These are phyloP conservation scores for Ramaria sp. DNA, from an alignment of 768 basidiomycete species.

Conservation along the genomic window DNA sequence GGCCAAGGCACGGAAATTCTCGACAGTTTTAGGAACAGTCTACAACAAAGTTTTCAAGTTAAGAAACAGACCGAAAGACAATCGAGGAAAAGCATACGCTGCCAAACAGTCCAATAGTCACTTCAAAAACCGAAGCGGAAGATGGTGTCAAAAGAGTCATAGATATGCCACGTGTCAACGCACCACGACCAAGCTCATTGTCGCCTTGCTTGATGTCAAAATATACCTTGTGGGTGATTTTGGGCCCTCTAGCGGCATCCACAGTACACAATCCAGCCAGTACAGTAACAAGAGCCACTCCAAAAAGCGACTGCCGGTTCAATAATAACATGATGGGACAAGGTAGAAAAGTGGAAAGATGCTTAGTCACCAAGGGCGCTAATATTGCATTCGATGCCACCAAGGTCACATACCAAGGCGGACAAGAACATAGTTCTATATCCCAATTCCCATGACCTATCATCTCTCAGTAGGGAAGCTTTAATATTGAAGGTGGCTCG, in stretches of 20 bases:
- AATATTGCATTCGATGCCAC: neutral
- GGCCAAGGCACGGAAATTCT: conserved; percentile 93
- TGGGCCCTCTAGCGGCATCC: conserved; percentile 79
- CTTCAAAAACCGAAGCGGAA: conserved; percentile 24
- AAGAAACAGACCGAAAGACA: neutral
- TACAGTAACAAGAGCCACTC: conserved; percentile 1
- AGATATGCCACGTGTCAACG: conserved; percentile 15
- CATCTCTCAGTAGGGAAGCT: conserved; percentile 37
- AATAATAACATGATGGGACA: conserved; percentile 1
- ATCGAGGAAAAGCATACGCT: conserved; percentile 40
- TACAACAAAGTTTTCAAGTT: conserved; percentile 19
- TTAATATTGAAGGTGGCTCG: conserved; percentile 73
- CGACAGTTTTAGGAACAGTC: conserved; percentile 93
- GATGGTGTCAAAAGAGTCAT: neutral
- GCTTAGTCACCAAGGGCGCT: neutral
- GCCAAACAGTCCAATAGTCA: conserved; percentile 84
- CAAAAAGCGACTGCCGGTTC: conserved; percentile 1
- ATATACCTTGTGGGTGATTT: conserved; percentile 86
- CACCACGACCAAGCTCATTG: conserved; percentile 73
- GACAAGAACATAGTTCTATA: conserved; percentile 27
- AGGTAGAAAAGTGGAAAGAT: neutral
- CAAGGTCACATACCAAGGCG: neutral
- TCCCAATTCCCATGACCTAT: conserved; percentile 46
- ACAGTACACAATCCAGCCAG: conserved; percentile 24
- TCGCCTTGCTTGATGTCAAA: conserved; percentile 94